Conservation (phyloP, 1,284 basidiomycete genomes). For the Macrocystidia cucumis region DNA sequence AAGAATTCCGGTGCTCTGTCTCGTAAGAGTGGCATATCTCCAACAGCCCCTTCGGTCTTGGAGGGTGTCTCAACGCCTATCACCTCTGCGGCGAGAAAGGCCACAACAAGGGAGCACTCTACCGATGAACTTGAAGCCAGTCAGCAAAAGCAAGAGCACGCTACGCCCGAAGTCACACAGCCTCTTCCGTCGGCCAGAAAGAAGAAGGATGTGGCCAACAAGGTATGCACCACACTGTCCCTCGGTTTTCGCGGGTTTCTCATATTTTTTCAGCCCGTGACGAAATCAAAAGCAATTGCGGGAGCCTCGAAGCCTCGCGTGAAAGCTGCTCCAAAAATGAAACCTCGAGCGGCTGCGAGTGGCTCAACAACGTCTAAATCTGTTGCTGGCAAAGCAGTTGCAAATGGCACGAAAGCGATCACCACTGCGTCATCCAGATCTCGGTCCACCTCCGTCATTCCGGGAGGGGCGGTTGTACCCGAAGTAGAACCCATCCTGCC, state of each 20-base stretch:
- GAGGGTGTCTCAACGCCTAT: constrained; percentile 54
- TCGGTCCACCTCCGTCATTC: constrained; percentile 62
- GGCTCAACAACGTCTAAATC: constrained; percentile 10
- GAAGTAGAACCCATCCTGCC: constrained; percentile 30
- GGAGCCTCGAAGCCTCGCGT: constrained; percentile 30
- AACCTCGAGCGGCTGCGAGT: constrained; percentile 21
- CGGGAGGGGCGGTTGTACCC: constrained; percentile 32
- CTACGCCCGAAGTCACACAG: too few relatives aligned
- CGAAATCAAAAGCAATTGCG: constrained; percentile 31
- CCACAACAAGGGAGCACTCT: too few relatives aligned
- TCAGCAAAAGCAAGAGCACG: too few relatives aligned
- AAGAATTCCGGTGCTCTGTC: too few relatives aligned
- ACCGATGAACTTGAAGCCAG: too few relatives aligned
- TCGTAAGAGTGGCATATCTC: too few relatives aligned
- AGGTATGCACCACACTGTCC: constrained; percentile 25
- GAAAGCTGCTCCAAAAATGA: constrained; percentile 27
- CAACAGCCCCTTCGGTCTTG: constrained; percentile 20
- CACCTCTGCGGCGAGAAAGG: too few relatives aligned
- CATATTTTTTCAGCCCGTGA: constrained; percentile 22
- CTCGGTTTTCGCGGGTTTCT: constrained; percentile 10
- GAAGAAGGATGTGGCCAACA: constrained; percentile 36
- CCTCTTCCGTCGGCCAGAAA: constrained; percentile 29
- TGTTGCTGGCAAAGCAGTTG: constrained; percentile 22
- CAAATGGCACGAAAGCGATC: constrained; percentile 12
- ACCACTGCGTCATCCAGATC: constrained; percentile 37